A percentile compares a stretch with the other conserved stretches of the same genome.
These are phyloP conservation scores for Hyparrhenia diplandra DNA, from an alignment of 176 grass and related monocot genomes.

Conservation along the genomic window DNA sequence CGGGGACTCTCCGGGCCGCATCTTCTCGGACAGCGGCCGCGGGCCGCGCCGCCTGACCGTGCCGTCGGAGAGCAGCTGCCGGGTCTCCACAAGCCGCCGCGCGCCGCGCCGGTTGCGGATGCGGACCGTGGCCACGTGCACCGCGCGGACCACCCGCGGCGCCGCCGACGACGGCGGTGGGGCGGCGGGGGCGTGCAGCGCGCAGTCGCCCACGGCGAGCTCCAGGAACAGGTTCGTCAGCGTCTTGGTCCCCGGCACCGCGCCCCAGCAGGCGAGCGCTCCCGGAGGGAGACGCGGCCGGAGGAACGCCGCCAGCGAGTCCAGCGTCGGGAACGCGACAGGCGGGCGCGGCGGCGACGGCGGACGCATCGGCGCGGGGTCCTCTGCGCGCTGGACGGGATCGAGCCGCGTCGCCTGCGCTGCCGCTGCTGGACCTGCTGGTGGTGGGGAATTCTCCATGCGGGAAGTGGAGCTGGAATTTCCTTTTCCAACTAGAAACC, in stretches of 20 bases:
- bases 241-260: constrained; percentile 60
- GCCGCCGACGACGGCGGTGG: neutral
- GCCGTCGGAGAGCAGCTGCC: constrained; percentile 86
- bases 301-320: constrained; percentile 68
- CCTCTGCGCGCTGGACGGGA: neutral
- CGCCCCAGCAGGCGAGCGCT: constrained; percentile 63
- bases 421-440: neutral
- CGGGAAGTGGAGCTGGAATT: neutral
- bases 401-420: neutral
- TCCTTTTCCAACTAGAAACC: neutral
- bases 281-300: constrained; percentile 38
- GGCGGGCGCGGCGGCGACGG: constrained; percentile 37
- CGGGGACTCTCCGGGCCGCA: constrained; percentile 64
- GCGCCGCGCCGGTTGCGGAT: constrained; percentile 58
- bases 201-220: constrained; percentile 72
- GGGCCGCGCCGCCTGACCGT: constrained; percentile 38
- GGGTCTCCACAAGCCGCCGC: constrained; percentile 58
- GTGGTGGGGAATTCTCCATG: constrained; percentile 19
- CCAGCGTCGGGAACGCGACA: constrained; percentile 60
- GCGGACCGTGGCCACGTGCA: constrained; percentile 62
- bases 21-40: constrained; percentile 84
- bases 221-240: constrained; percentile 85
- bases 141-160: constrained; percentile 45
- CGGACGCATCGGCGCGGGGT: constrained; percentile 16
- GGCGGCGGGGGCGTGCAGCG: constrained; percentile 24